Base-by-base conservation (phyloP, 768 basidiomycete species). In the Pulveroboletus sp. region DNA sequence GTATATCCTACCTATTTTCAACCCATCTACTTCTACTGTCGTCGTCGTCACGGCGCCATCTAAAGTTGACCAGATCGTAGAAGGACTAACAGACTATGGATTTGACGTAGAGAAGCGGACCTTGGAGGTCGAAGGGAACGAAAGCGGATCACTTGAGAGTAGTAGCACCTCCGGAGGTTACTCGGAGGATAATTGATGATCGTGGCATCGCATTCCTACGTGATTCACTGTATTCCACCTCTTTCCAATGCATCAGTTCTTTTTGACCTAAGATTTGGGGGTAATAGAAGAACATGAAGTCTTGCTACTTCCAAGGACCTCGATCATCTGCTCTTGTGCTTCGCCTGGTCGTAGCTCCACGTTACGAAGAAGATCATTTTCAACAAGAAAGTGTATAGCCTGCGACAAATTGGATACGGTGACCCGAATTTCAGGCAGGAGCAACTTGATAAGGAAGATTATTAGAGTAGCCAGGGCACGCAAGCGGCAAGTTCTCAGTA, bases 381-480 rank as follows among this genome's bases (percentile, higher is more conserved):
- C 87, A 1, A 90, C 92, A 15, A 95, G 67, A 67, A 96, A 97
- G 28, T 79, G 82, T 55, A 96, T 89, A 5, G 89, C 91, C 66
- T 97, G 94, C 0, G 93, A 93, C 5, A 97, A 75, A 66, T 93
- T 93, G 2, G 92, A 94, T 5, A 93, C 78, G 0, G 93, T 94
- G 56, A 89, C 76, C 27, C 86, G 81, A 35, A 95, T 93, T 63
- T 95, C 93, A 11, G 86, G 89, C 17, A 86, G 72, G 5, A 96
- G 76, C 11, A 96, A 71, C 89, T 93, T 58, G 17, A 56, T 21
- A 45, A 42, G 8, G 27, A 32, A 41, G 10, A 47, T 30, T 14
- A 38, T 63, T 37, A 63, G 61, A 41, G 6, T 9, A 17, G 14
- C 17, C 10, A 8, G 15, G 18, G 6, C 1, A 33, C 32, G 31